phyloP scores from a whole-genome alignment of 768 basidiomycete genomes.

The Xerocomellus amylosporus region DNA sequence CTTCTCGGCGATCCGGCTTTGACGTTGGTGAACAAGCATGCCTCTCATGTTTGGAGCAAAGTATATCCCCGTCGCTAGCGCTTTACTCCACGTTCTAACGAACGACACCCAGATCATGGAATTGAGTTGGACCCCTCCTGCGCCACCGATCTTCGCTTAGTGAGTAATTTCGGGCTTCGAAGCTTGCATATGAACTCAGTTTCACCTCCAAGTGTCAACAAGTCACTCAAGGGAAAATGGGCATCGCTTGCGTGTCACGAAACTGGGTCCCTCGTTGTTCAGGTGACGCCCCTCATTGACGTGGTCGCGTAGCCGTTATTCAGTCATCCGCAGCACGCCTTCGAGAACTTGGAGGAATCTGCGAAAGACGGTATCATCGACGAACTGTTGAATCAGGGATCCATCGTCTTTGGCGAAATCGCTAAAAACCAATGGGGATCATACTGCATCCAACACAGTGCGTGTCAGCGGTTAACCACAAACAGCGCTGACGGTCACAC shows the following conservation, averaged over 20 bases:
- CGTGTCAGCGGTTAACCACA: conserved; percentile 27
- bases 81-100: conserved; percentile 6
- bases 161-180: conserved; percentile 35
- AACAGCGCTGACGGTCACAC: conserved; percentile 2
- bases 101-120: conserved; percentile 72
- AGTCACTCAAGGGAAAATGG: conserved; percentile 85
- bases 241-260: conserved; percentile 87
- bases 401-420: conserved; percentile 66
- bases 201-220: conserved; percentile 62
- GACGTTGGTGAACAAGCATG: conserved; percentile 87
- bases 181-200: neutral
- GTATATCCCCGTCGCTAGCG: conserved; percentile 33
- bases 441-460: conserved; percentile 84
- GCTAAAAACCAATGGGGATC: conserved; percentile 89
- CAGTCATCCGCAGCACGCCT: conserved; percentile 57
- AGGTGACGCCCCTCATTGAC: conserved; percentile 43
- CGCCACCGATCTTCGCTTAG: conserved; percentile 87
- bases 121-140: conserved; percentile 80
- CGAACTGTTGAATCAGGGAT: conserved; percentile 74
- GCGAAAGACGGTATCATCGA: conserved; percentile 85
- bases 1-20: conserved; percentile 81
- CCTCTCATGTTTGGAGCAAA: conserved; percentile 92
- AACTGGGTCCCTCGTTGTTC: conserved; percentile 84
- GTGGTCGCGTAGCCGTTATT: conserved; percentile 2
- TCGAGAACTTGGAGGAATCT: conserved; percentile 79